Evolutionary conservation across 306 rosid species (phyloP).

Genomic region (Malus domestica): ASM211411v1 NC_041799.1:41005001-41005500

Average conservation of each 20-base stretch:
- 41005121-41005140: background rate
- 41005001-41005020: background rate
- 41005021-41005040: background rate
- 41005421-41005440: slow-evolving; percentile 99
- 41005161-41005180: slow-evolving; percentile 7
- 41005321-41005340: slow-evolving; percentile 17
- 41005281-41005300: too few relatives aligned
- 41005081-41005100: background rate
- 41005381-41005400: slow-evolving; percentile 52
- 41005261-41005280: slow-evolving; percentile 8
- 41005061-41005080: background rate
- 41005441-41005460: slow-evolving; percentile 82
- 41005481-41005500: slow-evolving; percentile 16
- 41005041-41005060: background rate
- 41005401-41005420: slow-evolving; percentile 93
- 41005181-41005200: slow-evolving; percentile 93
- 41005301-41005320: background rate
- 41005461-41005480: slow-evolving; percentile 38
- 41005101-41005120: background rate
- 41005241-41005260: slow-evolving; percentile 74
- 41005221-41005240: slow-evolving; percentile 99
- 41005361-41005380: background rate
- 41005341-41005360: slow-evolving; percentile 1
- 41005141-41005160: background rate
- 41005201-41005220: slow-evolving; percentile 91